phyloP scores from a whole-genome alignment of 2,329 filamentous ascomycete genomes.

The Fusarium subglutinans region DNA sequence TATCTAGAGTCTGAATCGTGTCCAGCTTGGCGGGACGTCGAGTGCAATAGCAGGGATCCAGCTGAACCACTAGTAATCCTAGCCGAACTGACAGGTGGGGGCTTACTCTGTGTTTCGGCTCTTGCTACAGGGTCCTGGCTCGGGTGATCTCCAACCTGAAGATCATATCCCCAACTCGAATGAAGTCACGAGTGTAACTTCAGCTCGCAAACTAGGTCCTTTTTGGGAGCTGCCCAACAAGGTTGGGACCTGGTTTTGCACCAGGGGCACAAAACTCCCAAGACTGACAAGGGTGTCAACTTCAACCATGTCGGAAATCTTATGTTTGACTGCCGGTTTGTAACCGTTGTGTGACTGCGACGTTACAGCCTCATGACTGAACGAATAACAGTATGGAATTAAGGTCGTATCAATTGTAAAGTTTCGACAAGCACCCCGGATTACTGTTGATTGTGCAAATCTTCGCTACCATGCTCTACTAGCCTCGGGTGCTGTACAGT shows the following conservation, averaged over 20 bases:
- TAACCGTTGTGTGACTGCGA: not conserved
- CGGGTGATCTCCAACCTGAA: conserved; percentile 21
- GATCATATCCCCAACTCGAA: conserved; percentile 7
- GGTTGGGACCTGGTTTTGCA: not conserved
- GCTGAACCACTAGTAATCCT: conserved; percentile 31
- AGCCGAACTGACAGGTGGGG: conserved; percentile 38
- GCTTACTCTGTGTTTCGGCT: conserved; percentile 16
- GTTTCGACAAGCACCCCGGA: not conserved
- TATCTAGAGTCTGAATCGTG: conserved; percentile 10
- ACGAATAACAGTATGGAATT: not conserved
- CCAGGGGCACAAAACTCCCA: conserved; percentile 1
- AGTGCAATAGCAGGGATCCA: conserved; percentile 20
- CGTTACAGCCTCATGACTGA: conserved; percentile 2
- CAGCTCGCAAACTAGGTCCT: conserved; percentile 25
- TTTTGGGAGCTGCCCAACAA: conserved; percentile 8
- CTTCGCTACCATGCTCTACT: not conserved
- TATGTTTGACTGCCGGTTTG: conserved; percentile 15
- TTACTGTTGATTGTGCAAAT: not conserved
- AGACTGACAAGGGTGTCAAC: not conserved
- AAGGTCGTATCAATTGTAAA: not conserved
- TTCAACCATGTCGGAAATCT: conserved; percentile 10
- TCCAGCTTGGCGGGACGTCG: conserved; percentile 3
- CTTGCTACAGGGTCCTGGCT: conserved; percentile 9
- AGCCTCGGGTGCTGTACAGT: not conserved
- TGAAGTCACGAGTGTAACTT: conserved; percentile 2